Evolutionary conservation across 768 basidiomycete genomes (phyloP).

Genomic region (Suillus spraguei): DNA sequence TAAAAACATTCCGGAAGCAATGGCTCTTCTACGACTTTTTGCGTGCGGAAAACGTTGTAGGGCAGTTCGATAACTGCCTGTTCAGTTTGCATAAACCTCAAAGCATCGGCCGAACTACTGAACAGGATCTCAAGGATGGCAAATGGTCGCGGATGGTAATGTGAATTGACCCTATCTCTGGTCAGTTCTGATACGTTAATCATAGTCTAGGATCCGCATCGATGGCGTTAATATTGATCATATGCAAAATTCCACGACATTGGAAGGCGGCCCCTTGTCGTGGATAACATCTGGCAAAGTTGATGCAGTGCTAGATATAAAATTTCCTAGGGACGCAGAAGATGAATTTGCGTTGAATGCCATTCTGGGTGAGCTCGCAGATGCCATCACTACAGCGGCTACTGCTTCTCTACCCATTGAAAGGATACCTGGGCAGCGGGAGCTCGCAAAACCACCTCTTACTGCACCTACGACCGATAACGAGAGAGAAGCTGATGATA

Average conservation of each 20-base stretch:
- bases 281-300: slow-evolving; percentile 98
- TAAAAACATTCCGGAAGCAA: slow-evolving; percentile 81
- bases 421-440: slow-evolving; percentile 84
- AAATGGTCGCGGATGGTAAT: slow-evolving; percentile 89
- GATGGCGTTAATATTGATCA: slow-evolving; percentile 98
- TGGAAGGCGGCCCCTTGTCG: slow-evolving; percentile 82
- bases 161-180: slow-evolving; percentile 7
- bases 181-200: slow-evolving; percentile 4
- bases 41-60: slow-evolving; percentile 89
- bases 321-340: slow-evolving; percentile 86
- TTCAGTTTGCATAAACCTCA: slow-evolving; percentile 97
- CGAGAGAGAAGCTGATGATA: slow-evolving; percentile 30
- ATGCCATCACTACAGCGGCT: slow-evolving; percentile 72
- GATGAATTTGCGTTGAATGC: slow-evolving; percentile 72
- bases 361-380: slow-evolving; percentile 87
- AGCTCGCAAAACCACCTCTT: slow-evolving; percentile 85
- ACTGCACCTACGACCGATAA: slow-evolving; percentile 61
- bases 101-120: slow-evolving; percentile 89
- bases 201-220: slow-evolving; percentile 90
- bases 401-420: slow-evolving; percentile 51
- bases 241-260: slow-evolving; percentile 78
- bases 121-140: slow-evolving; percentile 81
- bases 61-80: slow-evolving; percentile 96
- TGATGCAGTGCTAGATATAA: slow-evolving; percentile 96
- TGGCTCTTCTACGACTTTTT: slow-evolving; percentile 97